A percentile compares a stretch with the other conserved stretches of the same genome.
phyloP scores from a whole-genome alignment of 352 stramenopile species.

The Phytophthora multivora region DNA sequence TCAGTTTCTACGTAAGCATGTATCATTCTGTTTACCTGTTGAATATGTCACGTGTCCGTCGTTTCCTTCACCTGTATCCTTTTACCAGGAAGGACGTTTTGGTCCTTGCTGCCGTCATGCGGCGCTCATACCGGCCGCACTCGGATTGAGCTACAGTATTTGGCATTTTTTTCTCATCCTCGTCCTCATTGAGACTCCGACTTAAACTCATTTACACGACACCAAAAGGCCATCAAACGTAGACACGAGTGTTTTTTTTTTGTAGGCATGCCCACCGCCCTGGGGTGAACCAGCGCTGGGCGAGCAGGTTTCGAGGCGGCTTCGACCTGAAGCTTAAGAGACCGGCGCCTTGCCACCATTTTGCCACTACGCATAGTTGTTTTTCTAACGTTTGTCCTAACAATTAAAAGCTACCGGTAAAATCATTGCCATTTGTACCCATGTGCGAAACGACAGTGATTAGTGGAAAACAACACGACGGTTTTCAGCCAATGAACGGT shows the following conservation, averaged over 20 bases:
- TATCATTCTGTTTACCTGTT: slow-evolving; percentile 17
- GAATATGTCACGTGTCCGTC: slow-evolving; percentile 25
- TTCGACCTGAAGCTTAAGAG: slow-evolving; percentile 11
- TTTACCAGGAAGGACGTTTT: slow-evolving; percentile 4
- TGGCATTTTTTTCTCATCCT: slow-evolving; percentile 21
- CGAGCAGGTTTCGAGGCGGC: slow-evolving; percentile 5
- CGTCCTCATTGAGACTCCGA: slow-evolving; percentile 30
- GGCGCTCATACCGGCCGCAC: slow-evolving; percentile 17
- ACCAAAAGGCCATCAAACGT: slow-evolving; percentile 1
- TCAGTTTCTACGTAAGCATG: slow-evolving; percentile 19
- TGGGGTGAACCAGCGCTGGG: neutral
- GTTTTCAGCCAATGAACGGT: slow-evolving; percentile 23
- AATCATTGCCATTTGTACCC: too few relatives aligned
- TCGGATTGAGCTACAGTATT: slow-evolving; percentile 15
- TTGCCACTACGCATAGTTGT: slow-evolving; percentile 16
- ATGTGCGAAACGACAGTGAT: too few relatives aligned
- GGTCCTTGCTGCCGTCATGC: neutral
- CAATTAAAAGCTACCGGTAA: too few relatives aligned
- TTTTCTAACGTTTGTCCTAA: too few relatives aligned
- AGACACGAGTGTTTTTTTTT: slow-evolving; percentile 4
- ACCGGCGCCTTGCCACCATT: neutral
- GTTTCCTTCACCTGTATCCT: slow-evolving; percentile 4
- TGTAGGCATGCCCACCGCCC: slow-evolving; percentile 25
- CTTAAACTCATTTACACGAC: slow-evolving; percentile 39
- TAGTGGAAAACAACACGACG: too few relatives aligned